These are phyloP conservation scores for Chrysoporthe deuterocubensis DNA, from an alignment of 2,329 filamentous ascomycete genomes.

Conservation along the genomic window DNA sequence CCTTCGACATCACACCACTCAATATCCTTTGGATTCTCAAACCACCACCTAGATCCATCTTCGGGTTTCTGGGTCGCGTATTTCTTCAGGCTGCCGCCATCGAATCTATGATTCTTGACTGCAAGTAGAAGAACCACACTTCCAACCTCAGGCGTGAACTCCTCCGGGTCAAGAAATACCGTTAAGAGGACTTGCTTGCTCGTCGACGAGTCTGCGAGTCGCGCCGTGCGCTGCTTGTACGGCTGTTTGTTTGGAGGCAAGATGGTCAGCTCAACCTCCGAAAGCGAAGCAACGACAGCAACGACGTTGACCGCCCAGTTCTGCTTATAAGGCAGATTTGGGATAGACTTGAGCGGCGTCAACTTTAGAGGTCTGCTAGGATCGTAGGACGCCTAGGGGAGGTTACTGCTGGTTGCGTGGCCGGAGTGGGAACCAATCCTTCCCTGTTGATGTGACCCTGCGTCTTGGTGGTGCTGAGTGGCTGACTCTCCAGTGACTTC, in stretches of 20 bases:
- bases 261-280: slow-evolving; percentile 51
- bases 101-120: slow-evolving; percentile 62
- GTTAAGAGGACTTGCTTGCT: slow-evolving; percentile 57
- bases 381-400: slow-evolving; percentile 47
- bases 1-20: slow-evolving; percentile 55
- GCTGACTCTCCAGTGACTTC: not conserved
- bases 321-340: slow-evolving; percentile 58
- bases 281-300: slow-evolving; percentile 53
- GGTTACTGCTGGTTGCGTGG: slow-evolving; percentile 16
- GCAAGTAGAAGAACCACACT: slow-evolving; percentile 56
- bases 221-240: slow-evolving; percentile 54
- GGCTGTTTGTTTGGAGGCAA: slow-evolving; percentile 44
- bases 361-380: slow-evolving; percentile 52
- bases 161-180: slow-evolving; percentile 57
- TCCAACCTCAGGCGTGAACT: slow-evolving; percentile 52
- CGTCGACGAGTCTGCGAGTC: slow-evolving; percentile 56
- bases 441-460: slow-evolving; percentile 13
- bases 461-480: slow-evolving; percentile 25
- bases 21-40: slow-evolving; percentile 50
- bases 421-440: slow-evolving; percentile 12
- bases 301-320: slow-evolving; percentile 63
- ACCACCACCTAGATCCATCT: slow-evolving; percentile 51
- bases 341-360: slow-evolving; percentile 53
- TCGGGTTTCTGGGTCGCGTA: slow-evolving; percentile 43
- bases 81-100: slow-evolving; percentile 50